Percentiles rank a stretch among this genome's conserved stretches.
phyloP scores from a whole-genome alignment of 345 rosid species.

The Conringia planisiliqua region DNA sequence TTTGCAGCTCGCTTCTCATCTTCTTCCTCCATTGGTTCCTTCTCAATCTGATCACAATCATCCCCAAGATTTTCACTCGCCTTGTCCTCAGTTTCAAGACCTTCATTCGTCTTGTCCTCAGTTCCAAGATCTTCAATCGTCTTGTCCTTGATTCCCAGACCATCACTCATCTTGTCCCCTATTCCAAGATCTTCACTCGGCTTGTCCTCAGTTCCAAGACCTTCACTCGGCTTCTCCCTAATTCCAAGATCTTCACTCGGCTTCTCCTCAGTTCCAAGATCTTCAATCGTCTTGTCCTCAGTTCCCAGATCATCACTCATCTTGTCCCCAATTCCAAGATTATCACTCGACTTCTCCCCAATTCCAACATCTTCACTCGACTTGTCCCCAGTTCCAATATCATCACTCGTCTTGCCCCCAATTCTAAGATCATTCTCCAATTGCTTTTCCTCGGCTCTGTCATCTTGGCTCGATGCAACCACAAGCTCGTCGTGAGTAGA shows the following conservation, averaged over 20 bases:
- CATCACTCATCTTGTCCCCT: conserved; percentile 20
- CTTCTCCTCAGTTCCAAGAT: neutral
- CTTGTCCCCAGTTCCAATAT: neutral
- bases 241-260: neutral
- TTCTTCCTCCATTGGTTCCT: conserved; percentile 21
- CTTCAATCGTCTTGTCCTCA: conserved; percentile 14
- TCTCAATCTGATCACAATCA: conserved; percentile 9
- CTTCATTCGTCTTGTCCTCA: neutral
- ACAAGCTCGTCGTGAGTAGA: conserved; percentile 14
- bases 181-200: neutral
- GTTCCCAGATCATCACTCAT: conserved; percentile 10
- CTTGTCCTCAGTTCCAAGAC: conserved; percentile 10
- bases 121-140: neutral
- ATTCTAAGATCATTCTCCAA: conserved; percentile 28
- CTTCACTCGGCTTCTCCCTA: conserved; percentile 21
- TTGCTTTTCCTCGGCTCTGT: conserved; percentile 31
- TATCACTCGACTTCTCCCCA: conserved; percentile 1
- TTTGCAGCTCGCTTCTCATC: conserved; percentile 55
- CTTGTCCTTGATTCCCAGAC: conserved; percentile 11
- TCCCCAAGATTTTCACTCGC: neutral
- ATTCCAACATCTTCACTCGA: neutral
- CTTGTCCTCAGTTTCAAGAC: conserved; percentile 1
- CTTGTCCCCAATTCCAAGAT: conserved; percentile 9
- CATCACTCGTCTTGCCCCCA: conserved; percentile 19
- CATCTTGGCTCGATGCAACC: conserved; percentile 22